These are phyloP conservation scores for Cryptococcus floricola DNA, from an alignment of 1,284 basidiomycete species.

Conservation along the genomic window DNA sequence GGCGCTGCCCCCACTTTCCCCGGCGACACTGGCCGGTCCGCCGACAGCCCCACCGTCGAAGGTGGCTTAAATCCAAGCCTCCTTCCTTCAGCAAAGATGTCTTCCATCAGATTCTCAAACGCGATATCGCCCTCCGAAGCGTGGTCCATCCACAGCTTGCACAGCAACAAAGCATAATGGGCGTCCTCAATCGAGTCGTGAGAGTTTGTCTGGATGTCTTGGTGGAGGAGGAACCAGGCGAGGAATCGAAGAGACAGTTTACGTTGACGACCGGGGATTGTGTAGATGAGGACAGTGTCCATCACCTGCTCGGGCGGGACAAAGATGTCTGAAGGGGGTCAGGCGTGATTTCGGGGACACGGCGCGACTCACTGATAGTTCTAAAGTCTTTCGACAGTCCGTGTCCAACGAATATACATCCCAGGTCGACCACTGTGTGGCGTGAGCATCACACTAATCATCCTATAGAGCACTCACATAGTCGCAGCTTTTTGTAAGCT, in stretches of 20 bases:
- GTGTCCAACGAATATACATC: conserved; percentile 96
- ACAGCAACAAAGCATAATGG: conserved; percentile 78
- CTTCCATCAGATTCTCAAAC: conserved; percentile 85
- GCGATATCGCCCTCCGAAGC: conserved; percentile 59
- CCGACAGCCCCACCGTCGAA: neutral
- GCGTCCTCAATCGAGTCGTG: conserved; percentile 98
- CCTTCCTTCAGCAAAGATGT: conserved; percentile 56
- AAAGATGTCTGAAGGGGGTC: conserved; percentile 68
- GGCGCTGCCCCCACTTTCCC: conserved; percentile 5
- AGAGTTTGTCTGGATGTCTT: conserved; percentile 86
- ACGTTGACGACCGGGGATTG: conserved; percentile 72
- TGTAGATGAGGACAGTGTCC: conserved; percentile 95
- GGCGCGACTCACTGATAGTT: conserved; percentile 76
- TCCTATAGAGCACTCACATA: conserved; percentile 49
- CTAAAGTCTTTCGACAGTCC: conserved; percentile 99
- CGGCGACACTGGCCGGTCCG: neutral
- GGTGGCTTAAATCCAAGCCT: conserved; percentile 40
- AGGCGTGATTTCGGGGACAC: neutral
- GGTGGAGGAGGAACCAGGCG: conserved; percentile 84
- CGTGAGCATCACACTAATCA: conserved; percentile 3
- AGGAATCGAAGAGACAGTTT: conserved; percentile 91
- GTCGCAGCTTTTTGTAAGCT: conserved; percentile 95
- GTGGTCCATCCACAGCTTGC: conserved; percentile 75
- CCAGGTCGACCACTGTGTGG: conserved; percentile 72
- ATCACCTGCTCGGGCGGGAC: conserved; percentile 93